Conservation (phyloP, 2,329 filamentous ascomycete genomes). For the Fusarium xyrophilum region DNA sequence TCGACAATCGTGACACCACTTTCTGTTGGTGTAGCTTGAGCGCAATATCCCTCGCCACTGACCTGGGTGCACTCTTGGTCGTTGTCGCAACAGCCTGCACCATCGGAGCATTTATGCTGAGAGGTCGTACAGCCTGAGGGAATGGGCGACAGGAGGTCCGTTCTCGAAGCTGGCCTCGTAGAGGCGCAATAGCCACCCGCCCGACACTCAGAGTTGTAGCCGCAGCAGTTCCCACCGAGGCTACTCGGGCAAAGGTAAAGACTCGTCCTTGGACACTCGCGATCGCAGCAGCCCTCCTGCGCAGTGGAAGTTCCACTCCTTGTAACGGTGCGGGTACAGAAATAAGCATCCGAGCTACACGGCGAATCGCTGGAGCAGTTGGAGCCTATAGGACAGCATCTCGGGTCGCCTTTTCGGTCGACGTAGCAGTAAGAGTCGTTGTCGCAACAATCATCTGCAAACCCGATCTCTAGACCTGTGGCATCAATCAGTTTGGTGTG, state of each 20-base stretch:
- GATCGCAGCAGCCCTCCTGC: conserved; percentile 49
- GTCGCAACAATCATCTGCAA: conserved; percentile 50
- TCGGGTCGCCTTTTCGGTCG: conserved; percentile 42
- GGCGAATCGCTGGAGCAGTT: conserved; percentile 49
- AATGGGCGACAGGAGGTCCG: conserved; percentile 45
- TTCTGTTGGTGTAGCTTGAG: conserved; percentile 45
- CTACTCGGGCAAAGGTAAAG: conserved; percentile 53
- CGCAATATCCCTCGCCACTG: conserved; percentile 50
- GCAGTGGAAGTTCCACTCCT: conserved; percentile 40
- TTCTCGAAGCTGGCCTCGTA: conserved; percentile 36
- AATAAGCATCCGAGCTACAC: conserved; percentile 47
- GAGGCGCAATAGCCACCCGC: conserved; percentile 47
- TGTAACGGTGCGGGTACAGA: conserved; percentile 44
- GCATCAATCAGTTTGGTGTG: background rate
- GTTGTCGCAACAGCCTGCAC: conserved; percentile 58
- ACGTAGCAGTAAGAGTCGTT: conserved; percentile 57
- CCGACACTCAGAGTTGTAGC: conserved; percentile 53
- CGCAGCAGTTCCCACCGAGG: conserved; percentile 59
- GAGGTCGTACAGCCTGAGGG: conserved; percentile 54
- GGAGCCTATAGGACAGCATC: conserved; percentile 54
- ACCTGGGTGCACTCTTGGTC: conserved; percentile 53
- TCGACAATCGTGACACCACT: conserved; percentile 44
- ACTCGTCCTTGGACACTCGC: conserved; percentile 51
- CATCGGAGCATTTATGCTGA: conserved; percentile 54
- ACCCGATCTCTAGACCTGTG: conserved; percentile 53